These are phyloP conservation scores for Talaromyces amestolkiae DNA, from an alignment of 2,329 filamentous ascomycete genomes.

Conservation along the genomic window DNA sequence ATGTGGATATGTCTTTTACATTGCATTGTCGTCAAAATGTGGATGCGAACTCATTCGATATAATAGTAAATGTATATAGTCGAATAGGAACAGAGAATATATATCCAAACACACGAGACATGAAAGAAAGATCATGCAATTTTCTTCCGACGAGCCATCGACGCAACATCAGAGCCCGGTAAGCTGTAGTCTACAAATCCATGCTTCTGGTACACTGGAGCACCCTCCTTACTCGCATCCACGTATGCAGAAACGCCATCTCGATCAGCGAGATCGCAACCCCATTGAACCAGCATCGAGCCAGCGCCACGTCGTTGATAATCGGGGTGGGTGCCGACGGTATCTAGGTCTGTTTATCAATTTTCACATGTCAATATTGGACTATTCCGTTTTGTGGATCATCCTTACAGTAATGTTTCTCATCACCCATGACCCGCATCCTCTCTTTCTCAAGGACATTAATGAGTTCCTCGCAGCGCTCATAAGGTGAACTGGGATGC, in stretches of 20 bases:
- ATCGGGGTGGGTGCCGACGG: constrained; percentile 43
- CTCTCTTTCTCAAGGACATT: constrained; percentile 24
- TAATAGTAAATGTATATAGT: constrained; percentile 8
- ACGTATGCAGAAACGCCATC: constrained; percentile 38
- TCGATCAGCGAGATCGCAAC: constrained; percentile 37
- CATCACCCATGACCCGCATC: constrained; percentile 25
- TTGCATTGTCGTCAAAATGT: constrained; percentile 1
- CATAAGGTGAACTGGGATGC: constrained; percentile 24
- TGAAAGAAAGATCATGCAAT: constrained; percentile 11
- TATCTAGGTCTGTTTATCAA: constrained; percentile 33
- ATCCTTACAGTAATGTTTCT: constrained; percentile 30
- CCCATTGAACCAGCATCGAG: constrained; percentile 39
- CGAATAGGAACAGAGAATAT: constrained; percentile 1
- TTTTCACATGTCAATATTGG: constrained; percentile 1
- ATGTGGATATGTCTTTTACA: constrained; percentile 11
- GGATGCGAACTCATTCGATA: constrained; percentile 9
- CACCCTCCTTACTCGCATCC: constrained; percentile 37
- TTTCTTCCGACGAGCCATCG: constrained; percentile 21
- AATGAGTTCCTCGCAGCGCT: constrained; percentile 25
- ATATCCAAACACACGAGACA: not conserved
- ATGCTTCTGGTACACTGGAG: constrained; percentile 39
- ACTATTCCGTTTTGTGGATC: not conserved
- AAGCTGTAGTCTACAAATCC: constrained; percentile 38
- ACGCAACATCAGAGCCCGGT: constrained; percentile 15
- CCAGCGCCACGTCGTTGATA: constrained; percentile 44